These are phyloP conservation scores for Ceratocystiopsis sp. DNA, from an alignment of 2,329 filamentous ascomycete species.

Conservation along the genomic window DNA sequence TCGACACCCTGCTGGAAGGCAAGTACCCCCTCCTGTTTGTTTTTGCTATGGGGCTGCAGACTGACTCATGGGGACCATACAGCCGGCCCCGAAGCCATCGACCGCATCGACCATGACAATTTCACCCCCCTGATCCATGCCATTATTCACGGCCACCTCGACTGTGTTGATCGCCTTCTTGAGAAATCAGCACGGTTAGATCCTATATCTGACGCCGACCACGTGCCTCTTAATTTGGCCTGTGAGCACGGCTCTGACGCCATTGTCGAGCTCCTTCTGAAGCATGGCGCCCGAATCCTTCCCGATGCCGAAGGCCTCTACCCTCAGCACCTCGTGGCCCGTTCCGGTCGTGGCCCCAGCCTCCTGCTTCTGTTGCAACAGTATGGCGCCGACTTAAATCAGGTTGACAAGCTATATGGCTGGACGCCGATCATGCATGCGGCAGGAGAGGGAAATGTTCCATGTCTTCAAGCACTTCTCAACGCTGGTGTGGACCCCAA, in stretches of 20 bases:
- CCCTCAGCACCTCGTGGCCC: conserved; percentile 89
- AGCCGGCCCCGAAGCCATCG: conserved; percentile 59
- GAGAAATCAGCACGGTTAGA: conserved; percentile 68
- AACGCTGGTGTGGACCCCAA: conserved; percentile 62
- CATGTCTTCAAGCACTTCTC: conserved; percentile 67
- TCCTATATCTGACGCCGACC: conserved; percentile 70
- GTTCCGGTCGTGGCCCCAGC: conserved; percentile 67
- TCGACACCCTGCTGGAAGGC: conserved; percentile 55
- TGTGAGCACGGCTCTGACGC: conserved; percentile 81
- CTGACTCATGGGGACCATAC: neutral
- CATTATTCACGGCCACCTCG: conserved; percentile 72
- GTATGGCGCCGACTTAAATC: conserved; percentile 79
- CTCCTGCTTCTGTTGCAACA: conserved; percentile 65
- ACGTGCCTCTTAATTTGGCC: conserved; percentile 85
- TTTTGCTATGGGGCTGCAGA: no score
- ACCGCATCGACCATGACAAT: conserved; percentile 88
- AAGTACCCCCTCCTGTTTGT: conserved; percentile 10
- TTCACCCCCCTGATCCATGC: conserved; percentile 92
- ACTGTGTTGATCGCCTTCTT: conserved; percentile 66
- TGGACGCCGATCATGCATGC: conserved; percentile 97
- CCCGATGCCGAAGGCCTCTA: conserved; percentile 91
- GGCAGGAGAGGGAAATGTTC: conserved; percentile 86
- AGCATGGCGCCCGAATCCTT: conserved; percentile 65
- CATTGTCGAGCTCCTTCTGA: conserved; percentile 71
- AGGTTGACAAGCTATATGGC: conserved; percentile 87